Evolutionary conservation across 352 stramenopile species (phyloP).

Genomic region (Phytopythium chamaehyphon): DNA sequence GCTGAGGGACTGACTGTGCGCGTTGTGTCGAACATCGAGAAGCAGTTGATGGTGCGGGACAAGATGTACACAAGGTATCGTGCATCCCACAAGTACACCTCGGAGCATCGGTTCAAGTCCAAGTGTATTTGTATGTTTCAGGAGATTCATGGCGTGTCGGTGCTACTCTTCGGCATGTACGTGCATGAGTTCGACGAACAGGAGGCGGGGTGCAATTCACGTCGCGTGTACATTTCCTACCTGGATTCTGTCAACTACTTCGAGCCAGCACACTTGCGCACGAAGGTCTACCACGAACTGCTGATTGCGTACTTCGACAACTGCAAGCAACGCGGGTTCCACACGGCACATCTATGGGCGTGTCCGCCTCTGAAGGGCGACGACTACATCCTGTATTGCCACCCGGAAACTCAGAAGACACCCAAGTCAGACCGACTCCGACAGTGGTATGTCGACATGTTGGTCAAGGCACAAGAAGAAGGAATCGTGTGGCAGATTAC

Average conservation of each 20-base stretch:
- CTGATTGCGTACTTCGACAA: constrained; percentile 98
- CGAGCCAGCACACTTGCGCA: constrained; percentile 94
- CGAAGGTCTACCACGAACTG: constrained; percentile 99
- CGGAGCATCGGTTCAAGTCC: constrained; percentile 91
- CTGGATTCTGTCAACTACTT: constrained; percentile 99
- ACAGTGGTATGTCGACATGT: constrained; percentile 93
- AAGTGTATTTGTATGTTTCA: constrained; percentile 99
- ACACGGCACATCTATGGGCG: constrained; percentile 98
- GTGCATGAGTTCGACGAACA: constrained; percentile 99
- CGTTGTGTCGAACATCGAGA: constrained; percentile 95
- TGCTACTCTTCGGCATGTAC: constrained; percentile 99
- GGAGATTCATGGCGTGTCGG: constrained; percentile 98
- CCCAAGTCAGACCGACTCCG: constrained; percentile 97
- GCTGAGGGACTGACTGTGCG: constrained; percentile 91
- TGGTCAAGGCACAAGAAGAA: constrained; percentile 81
- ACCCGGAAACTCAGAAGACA: constrained; percentile 98
- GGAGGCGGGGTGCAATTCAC: constrained; percentile 93
- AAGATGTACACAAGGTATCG: constrained; percentile 95
- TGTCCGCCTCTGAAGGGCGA: constrained; percentile 99
- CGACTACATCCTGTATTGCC: constrained; percentile 99
- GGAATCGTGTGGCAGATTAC: constrained; percentile 93
- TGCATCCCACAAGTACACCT: constrained; percentile 86
- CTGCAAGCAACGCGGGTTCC: constrained; percentile 95
- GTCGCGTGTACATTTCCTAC: constrained; percentile 98
- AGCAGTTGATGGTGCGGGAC: constrained; percentile 93